These are phyloP conservation scores for Cercospora sp. DNA, from an alignment of 2,329 filamentous ascomycete species.

Conservation along the genomic window DNA sequence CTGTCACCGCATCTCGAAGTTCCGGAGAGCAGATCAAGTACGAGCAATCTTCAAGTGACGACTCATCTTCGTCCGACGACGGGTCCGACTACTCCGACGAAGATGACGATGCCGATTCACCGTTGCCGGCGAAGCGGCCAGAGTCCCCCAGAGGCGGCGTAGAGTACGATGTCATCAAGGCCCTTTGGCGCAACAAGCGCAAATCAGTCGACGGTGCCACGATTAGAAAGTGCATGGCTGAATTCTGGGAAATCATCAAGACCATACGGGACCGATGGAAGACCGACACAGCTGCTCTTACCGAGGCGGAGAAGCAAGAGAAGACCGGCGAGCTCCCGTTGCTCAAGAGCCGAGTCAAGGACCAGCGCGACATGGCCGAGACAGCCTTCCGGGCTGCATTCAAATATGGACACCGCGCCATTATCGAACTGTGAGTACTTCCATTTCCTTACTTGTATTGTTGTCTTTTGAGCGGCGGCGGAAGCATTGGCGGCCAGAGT, in stretches of 20 bases:
- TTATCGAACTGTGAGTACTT: slow-evolving; percentile 46
- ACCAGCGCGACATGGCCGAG: slow-evolving; percentile 59
- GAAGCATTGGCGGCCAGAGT: not conserved
- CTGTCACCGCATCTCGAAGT: slow-evolving; percentile 2
- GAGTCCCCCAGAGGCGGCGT: slow-evolving; percentile 53
- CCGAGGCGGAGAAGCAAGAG: slow-evolving; percentile 59
- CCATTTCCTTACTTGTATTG: slow-evolving; percentile 10
- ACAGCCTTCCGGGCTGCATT: slow-evolving; percentile 49
- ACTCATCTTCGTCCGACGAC: slow-evolving; percentile 49
- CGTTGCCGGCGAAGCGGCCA: slow-evolving; percentile 55
- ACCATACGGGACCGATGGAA: slow-evolving; percentile 63
- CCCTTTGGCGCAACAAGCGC: slow-evolving; percentile 60
- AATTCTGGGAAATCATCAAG: slow-evolving; percentile 61
- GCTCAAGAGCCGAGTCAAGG: slow-evolving; percentile 58
- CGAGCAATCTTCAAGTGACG: slow-evolving; percentile 47
- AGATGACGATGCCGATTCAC: slow-evolving; percentile 55
- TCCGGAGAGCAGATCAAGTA: slow-evolving; percentile 28
- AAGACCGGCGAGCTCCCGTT: slow-evolving; percentile 54
- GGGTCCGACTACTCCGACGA: slow-evolving; percentile 56
- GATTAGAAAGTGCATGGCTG: slow-evolving; percentile 56
- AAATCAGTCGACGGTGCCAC: slow-evolving; percentile 51
- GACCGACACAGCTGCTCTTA: slow-evolving; percentile 55
- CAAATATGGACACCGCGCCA: slow-evolving; percentile 49
- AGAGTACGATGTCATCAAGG: slow-evolving; percentile 61
- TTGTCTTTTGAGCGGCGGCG: slow-evolving; percentile 8